Evolutionary conservation across 805 yeast genomes (phyloP).

Genomic region (Wickerhamomyces rabaulensis): DNA sequence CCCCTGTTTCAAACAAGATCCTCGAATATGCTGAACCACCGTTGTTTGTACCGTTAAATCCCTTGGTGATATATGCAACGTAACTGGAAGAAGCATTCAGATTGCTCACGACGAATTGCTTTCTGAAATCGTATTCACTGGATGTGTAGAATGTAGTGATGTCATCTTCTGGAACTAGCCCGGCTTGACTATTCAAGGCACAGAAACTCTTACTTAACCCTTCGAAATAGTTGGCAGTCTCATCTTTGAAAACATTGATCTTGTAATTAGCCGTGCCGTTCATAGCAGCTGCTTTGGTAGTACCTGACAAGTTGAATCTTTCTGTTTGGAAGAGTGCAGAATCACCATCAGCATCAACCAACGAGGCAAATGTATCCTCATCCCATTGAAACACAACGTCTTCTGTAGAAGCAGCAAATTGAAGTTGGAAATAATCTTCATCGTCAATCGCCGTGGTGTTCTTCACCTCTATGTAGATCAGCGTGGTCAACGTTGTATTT

Average conservation of each 20-base stretch:
- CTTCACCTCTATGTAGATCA: neutral
- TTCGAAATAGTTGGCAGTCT: slow-evolving; percentile 29
- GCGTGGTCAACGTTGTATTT: neutral
- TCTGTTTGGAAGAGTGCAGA: slow-evolving; percentile 66
- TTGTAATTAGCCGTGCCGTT: slow-evolving; percentile 17
- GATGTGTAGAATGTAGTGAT: slow-evolving; percentile 25
- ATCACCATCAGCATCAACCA: slow-evolving; percentile 66
- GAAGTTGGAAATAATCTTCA: slow-evolving; percentile 17
- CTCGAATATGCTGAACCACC: slow-evolving; percentile 65
- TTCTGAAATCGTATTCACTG: slow-evolving; percentile 45
- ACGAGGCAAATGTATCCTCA: slow-evolving; percentile 42
- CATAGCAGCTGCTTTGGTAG: neutral
- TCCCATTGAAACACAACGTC: slow-evolving; percentile 71
- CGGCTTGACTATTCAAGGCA: slow-evolving; percentile 41
- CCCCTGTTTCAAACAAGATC: slow-evolving; percentile 52
- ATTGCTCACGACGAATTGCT: slow-evolving; percentile 58
- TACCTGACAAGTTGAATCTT: slow-evolving; percentile 30
- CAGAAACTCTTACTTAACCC: slow-evolving; percentile 58
- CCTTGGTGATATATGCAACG: slow-evolving; percentile 56
- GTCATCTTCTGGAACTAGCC: slow-evolving; percentile 24
- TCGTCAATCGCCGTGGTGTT: slow-evolving; percentile 3
- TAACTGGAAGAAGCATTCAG: slow-evolving; percentile 59
- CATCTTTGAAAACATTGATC: slow-evolving; percentile 44
- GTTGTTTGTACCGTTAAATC: slow-evolving; percentile 31
- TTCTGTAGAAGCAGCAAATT: slow-evolving; percentile 59